A percentile compares a stretch with the other conserved stretches of the same genome.
Evolutionary conservation across 345 rosid species (phyloP).

Genomic region (Populus deltoides): DNA sequence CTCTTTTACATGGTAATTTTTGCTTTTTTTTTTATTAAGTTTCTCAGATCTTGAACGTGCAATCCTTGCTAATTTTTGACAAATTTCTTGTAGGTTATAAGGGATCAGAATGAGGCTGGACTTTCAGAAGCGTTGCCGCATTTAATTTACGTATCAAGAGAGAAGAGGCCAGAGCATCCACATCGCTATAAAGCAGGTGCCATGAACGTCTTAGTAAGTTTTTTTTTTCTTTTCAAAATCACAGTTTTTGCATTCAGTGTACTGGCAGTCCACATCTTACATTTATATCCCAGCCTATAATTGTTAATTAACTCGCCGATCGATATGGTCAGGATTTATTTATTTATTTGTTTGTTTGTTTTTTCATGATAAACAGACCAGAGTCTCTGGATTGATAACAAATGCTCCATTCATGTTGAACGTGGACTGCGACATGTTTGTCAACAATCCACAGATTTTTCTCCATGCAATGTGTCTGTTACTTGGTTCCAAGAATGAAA

Average conservation of each 20-base stretch:
- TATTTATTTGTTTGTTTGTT: too few relatives aligned
- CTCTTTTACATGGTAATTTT: neutral
- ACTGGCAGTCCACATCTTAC: too few relatives aligned
- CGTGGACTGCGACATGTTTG: conserved; percentile 77
- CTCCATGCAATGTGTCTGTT: conserved; percentile 52
- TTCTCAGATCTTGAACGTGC: neutral
- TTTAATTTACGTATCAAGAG: conserved; percentile 61
- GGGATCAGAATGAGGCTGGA: conserved; percentile 40
- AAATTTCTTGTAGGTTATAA: conserved; percentile 37
- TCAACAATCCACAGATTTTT: conserved; percentile 46
- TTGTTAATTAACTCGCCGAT: too few relatives aligned
- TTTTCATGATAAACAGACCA: conserved; percentile 27
- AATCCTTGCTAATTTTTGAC: neutral
- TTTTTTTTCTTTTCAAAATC: neutral
- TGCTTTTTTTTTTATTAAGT: neutral
- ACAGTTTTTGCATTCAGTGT: too few relatives aligned
- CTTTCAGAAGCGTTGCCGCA: conserved; percentile 43
- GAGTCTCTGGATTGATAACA: conserved; percentile 70
- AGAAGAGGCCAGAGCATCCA: conserved; percentile 47
- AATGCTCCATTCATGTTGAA: conserved; percentile 75
- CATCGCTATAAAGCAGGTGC: conserved; percentile 80
- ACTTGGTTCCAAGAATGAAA: conserved; percentile 18
- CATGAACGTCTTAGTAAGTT: conserved; percentile 65
- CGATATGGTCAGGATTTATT: neutral
- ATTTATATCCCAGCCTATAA: too few relatives aligned